phyloP scores from a whole-genome alignment of 345 rosid species.

The Pugionium cornutum region DNA sequence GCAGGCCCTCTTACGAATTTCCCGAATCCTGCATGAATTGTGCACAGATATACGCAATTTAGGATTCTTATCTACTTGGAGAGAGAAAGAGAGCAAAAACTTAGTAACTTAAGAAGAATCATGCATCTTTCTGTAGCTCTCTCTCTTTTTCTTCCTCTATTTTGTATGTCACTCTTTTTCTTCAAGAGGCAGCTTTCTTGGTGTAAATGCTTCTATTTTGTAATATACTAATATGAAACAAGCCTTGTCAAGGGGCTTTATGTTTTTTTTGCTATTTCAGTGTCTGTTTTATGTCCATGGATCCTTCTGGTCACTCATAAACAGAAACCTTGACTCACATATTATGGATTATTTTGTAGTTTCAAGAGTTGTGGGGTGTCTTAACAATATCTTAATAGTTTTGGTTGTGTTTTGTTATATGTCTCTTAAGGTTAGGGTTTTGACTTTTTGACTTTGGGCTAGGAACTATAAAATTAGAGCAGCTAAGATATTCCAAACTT shows the following conservation, averaged over 20 bases:
- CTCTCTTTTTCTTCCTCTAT: not conserved
- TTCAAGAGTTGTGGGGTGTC: conserved; percentile 18
- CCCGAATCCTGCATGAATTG: not conserved
- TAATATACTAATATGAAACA: not conserved
- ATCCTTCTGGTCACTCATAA: no score
- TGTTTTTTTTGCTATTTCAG: not conserved
- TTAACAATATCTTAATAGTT: no score
- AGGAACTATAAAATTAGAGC: conserved; percentile 23
- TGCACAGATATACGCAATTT: not conserved
- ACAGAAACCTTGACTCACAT: no score
- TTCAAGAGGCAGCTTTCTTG: not conserved
- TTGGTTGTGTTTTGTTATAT: conserved; percentile 8
- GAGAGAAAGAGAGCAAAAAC: not conserved
- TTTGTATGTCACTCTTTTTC: conserved; percentile 16
- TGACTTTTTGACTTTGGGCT: not conserved
- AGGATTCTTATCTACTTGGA: not conserved
- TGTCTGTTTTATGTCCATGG: not conserved
- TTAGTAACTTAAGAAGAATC: not conserved
- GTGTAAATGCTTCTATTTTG: conserved; percentile 22
- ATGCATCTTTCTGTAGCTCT: conserved; percentile 3
- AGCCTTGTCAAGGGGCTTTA: conserved; percentile 6
- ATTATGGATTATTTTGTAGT: no score
- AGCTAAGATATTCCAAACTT: not conserved
- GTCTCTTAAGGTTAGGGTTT: conserved; percentile 5
- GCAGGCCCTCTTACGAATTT: conserved; percentile 79